Evolutionary conservation across 2,329 filamentous ascomycete genomes (phyloP).

Genomic region (Cadophora luteo-olivacea): DNA sequence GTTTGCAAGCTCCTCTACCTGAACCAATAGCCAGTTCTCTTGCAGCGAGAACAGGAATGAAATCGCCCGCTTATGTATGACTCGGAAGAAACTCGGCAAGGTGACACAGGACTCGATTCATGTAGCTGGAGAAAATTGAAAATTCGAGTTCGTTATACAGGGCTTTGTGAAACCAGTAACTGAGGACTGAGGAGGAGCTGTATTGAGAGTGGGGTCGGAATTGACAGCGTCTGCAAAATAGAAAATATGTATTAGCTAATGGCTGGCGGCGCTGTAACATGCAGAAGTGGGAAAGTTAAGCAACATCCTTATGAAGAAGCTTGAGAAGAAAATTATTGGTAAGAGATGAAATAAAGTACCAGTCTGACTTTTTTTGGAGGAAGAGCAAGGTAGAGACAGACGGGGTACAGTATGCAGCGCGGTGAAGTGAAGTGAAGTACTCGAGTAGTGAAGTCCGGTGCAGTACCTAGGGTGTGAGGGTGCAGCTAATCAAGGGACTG

Average conservation of each 20-base stretch:
- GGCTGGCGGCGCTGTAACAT: constrained; percentile 1
- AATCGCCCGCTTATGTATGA: constrained; percentile 7
- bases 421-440: too few relatives aligned
- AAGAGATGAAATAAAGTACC: background rate
- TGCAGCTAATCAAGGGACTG: background rate
- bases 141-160: constrained; percentile 1
- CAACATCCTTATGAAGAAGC: background rate
- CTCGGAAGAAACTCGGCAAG: constrained; percentile 13
- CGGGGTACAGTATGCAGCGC: background rate
- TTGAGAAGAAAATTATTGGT: background rate
- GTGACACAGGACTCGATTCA: constrained; percentile 11
- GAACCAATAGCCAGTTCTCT: background rate
- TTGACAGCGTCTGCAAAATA: constrained; percentile 5
- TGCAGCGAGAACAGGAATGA: background rate
- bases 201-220: background rate
- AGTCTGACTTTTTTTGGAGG: background rate
- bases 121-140: background rate
- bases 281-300: background rate
- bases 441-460: too few relatives aligned
- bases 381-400: constrained; percentile 9
- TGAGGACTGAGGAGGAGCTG: background rate
- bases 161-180: background rate
- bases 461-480: background rate
- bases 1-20: background rate
- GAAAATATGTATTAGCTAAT: constrained; percentile 12